Evolutionary conservation across 164 flowering plant species (phyloP).

Genomic region (Vitis rupestris): DNA sequence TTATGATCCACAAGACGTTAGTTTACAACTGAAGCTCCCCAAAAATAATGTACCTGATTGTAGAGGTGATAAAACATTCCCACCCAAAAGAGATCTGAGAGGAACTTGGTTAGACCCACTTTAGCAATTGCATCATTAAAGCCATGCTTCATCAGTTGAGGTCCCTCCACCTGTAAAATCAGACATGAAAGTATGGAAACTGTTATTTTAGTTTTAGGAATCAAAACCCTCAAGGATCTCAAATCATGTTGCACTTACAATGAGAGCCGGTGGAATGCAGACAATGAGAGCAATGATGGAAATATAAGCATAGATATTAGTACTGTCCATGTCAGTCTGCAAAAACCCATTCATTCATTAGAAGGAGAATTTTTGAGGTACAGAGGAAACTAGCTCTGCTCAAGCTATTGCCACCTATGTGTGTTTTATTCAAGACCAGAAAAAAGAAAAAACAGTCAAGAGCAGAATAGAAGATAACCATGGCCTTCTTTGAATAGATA

Average conservation of each 20-base stretch:
- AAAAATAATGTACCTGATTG: constrained; percentile 65
- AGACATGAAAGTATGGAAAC: background rate
- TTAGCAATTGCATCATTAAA: constrained; percentile 86
- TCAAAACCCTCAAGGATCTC: background rate
- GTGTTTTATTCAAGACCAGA: background rate
- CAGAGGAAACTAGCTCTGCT: background rate
- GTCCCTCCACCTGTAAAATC: constrained; percentile 75
- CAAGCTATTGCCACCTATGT: background rate
- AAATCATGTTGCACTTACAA: constrained; percentile 49
- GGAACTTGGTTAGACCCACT: constrained; percentile 83
- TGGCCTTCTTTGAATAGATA: constrained; percentile 95
- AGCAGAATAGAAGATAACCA: constrained; percentile 46
- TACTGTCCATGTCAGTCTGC: constrained; percentile 96
- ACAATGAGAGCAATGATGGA: constrained; percentile 88
- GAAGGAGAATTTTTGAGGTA: background rate
- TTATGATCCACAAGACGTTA: background rate
- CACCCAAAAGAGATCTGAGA: constrained; percentile 92
- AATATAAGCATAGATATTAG: constrained; percentile 90
- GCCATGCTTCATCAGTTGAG: constrained; percentile 69
- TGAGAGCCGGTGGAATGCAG: constrained; percentile 88
- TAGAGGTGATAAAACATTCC: constrained; percentile 98
- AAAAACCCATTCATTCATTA: constrained; percentile 10
- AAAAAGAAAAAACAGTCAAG: background rate
- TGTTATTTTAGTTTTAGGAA: background rate
- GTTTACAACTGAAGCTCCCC: background rate